Evolutionary conservation across 768 basidiomycete species (phyloP).

Genomic region (Kwoniella pini): DNA sequence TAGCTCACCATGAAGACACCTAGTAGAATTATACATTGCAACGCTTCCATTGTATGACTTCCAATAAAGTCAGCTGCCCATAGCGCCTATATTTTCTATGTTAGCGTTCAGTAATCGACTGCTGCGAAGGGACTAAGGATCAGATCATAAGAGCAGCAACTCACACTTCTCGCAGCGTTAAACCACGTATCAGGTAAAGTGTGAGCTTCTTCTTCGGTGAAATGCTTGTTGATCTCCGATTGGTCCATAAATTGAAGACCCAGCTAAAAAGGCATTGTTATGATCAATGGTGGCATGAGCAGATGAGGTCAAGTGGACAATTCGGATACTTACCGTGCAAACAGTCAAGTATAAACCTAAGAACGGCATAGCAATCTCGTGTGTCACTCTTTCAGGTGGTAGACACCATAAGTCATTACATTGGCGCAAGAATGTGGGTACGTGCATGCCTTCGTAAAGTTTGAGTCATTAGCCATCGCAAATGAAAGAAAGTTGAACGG

Average conservation of each 20-base stretch:
- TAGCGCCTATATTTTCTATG: slow-evolving; percentile 27
- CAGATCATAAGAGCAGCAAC: slow-evolving; percentile 6
- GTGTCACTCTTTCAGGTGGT: slow-evolving; percentile 37
- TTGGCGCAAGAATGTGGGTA: slow-evolving; percentile 53
- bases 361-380: slow-evolving; percentile 52
- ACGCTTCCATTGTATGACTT: slow-evolving; percentile 45
- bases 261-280: too few species aligned
- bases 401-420: slow-evolving; percentile 54
- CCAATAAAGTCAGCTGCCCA: slow-evolving; percentile 54
- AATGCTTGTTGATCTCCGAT: slow-evolving; percentile 42
- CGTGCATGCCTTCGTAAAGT: slow-evolving; percentile 47
- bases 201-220: slow-evolving; percentile 48
- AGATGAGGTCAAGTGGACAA: too few species aligned
- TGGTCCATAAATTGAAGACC: slow-evolving; percentile 54
- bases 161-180: slow-evolving; percentile 36
- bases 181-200: slow-evolving; percentile 50
- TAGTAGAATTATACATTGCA: slow-evolving; percentile 51
- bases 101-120: neutral
- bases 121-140: neutral
- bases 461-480: too few species aligned
- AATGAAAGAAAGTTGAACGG: too few species aligned
- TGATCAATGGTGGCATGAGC: too few species aligned
- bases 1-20: slow-evolving; percentile 51
- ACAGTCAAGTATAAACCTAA: slow-evolving; percentile 50
- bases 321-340: slow-evolving; percentile 42